phyloP scores from a whole-genome alignment of 805 yeast species.

The Starmerella gropengiesseri region DNA sequence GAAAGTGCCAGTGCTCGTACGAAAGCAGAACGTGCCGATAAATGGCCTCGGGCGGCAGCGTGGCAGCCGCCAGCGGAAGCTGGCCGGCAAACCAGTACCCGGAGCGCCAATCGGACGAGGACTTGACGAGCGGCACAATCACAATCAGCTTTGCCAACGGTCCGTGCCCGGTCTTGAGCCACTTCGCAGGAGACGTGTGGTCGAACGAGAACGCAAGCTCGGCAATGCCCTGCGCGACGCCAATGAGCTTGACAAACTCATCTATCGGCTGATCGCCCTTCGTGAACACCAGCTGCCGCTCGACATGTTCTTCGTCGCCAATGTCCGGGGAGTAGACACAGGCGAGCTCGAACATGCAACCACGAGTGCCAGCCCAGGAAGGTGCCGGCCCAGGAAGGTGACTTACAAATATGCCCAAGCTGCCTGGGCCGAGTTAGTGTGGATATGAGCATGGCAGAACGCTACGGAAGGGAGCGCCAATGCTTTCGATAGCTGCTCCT shows the following conservation, averaged over 20 bases:
- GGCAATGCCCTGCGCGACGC: conserved; percentile 24
- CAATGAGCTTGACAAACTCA: conserved; percentile 17
- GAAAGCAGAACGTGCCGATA: conserved; percentile 8
- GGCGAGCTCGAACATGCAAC: conserved; percentile 13
- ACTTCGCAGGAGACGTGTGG: conserved; percentile 12
- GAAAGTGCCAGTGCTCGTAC: conserved; percentile 6
- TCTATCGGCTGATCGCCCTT: conserved; percentile 1
- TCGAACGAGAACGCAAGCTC: conserved; percentile 24
- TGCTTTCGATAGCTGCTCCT: too few species aligned
- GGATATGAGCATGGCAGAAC: too few species aligned
- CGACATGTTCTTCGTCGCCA: conserved; percentile 22
- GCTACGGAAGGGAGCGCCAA: too few species aligned
- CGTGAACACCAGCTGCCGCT: conserved; percentile 21
- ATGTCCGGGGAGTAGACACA: conserved; percentile 23
- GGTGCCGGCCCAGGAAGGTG: too few species aligned
- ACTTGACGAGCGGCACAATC: conserved; percentile 11
- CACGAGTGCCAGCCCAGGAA: not conserved
- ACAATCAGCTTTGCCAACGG: not conserved
- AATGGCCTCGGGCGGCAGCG: conserved; percentile 11
- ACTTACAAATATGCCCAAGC: too few species aligned
- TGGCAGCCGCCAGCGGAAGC: not conserved
- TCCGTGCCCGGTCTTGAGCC: conserved; percentile 12
- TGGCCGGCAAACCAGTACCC: conserved; percentile 23
- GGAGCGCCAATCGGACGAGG: conserved; percentile 19
- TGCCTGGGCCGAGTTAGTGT: too few species aligned